These are phyloP conservation scores for Sporothrix mexicana DNA, from an alignment of 2,329 filamentous ascomycete genomes.

Conservation along the genomic window DNA sequence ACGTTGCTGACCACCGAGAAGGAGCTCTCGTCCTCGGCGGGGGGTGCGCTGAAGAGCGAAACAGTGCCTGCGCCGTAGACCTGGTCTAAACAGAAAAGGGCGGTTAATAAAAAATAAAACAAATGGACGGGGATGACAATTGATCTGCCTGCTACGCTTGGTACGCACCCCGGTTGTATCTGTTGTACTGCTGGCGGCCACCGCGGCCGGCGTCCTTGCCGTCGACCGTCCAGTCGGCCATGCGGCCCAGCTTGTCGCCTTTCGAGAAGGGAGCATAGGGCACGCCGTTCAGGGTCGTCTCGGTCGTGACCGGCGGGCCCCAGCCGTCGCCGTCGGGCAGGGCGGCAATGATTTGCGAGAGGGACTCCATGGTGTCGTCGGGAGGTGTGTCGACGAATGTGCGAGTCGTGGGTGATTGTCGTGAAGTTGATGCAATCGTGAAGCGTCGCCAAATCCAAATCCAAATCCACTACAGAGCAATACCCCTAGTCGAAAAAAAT, in stretches of 20 bases:
- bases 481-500: neutral
- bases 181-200: conserved; percentile 86
- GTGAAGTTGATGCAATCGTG: neutral
- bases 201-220: conserved; percentile 79
- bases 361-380: conserved; percentile 40
- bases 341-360: conserved; percentile 69
- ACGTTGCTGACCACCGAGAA: conserved; percentile 99
- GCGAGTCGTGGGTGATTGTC: neutral
- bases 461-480: no score
- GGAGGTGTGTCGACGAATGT: neutral
- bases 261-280: conserved; percentile 99
- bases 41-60: conserved; percentile 86
- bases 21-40: conserved; percentile 91
- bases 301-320: conserved; percentile 81
- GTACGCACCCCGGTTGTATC: conserved; percentile 83
- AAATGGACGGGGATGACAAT: neutral
- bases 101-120: neutral
- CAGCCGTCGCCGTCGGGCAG: conserved; percentile 80
- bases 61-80: conserved; percentile 91
- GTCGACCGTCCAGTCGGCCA: conserved; percentile 97
- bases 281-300: conserved; percentile 91
- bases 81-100: conserved; percentile 68
- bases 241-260: conserved; percentile 96
- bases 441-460: no score
- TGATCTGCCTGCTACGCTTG: conserved; percentile 1